Percentiles rank a stretch among this genome's conserved stretches.
These are phyloP conservation scores for Yamadazyma sp. DNA, from an alignment of 805 yeast species.

Conservation along the genomic window DNA sequence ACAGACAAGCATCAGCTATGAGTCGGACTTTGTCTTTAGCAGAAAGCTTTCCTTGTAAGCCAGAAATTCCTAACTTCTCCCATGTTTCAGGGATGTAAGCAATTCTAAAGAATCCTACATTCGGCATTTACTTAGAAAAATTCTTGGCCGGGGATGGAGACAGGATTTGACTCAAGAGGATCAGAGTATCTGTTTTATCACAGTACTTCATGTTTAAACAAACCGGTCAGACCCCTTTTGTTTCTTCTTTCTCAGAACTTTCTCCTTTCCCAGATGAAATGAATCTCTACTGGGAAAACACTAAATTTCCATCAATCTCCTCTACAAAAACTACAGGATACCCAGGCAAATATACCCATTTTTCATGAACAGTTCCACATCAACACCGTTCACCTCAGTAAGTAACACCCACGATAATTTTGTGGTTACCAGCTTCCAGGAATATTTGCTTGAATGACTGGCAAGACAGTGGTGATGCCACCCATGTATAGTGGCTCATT, in stretches of 20 bases:
- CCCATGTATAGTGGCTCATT: too few relatives aligned
- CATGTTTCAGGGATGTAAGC: conserved; percentile 64
- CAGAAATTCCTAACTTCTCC: conserved; percentile 54
- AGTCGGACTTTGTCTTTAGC: conserved; percentile 77
- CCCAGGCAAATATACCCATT: conserved; percentile 78
- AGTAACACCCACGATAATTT: conserved; percentile 73
- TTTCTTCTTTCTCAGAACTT: too few relatives aligned
- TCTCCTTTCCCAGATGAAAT: too few relatives aligned
- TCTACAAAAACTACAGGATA: conserved; percentile 69
- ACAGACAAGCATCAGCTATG: conserved; percentile 76
- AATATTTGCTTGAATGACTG: conserved; percentile 67
- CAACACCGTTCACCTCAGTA: background rate
- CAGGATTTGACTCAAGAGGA: background rate
- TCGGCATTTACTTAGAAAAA: conserved; percentile 72
- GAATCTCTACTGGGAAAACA: too few relatives aligned
- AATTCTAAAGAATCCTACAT: conserved; percentile 74
- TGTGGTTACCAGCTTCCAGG: conserved; percentile 75
- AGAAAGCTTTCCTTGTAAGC: conserved; percentile 50
- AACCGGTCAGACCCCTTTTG: too few relatives aligned
- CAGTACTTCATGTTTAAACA: conserved; percentile 60
- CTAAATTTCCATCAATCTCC: conserved; percentile 51
- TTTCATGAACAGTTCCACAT: conserved; percentile 16
- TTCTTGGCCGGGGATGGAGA: conserved; percentile 25
- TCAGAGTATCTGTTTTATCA: conserved; percentile 35
- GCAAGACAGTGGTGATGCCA: too few relatives aligned